Evolutionary conservation across 139 green algal genomes (phyloP), one percentile per base, ranked within the genome.

Genomic region (Diplosphaera chodatii): DNA sequence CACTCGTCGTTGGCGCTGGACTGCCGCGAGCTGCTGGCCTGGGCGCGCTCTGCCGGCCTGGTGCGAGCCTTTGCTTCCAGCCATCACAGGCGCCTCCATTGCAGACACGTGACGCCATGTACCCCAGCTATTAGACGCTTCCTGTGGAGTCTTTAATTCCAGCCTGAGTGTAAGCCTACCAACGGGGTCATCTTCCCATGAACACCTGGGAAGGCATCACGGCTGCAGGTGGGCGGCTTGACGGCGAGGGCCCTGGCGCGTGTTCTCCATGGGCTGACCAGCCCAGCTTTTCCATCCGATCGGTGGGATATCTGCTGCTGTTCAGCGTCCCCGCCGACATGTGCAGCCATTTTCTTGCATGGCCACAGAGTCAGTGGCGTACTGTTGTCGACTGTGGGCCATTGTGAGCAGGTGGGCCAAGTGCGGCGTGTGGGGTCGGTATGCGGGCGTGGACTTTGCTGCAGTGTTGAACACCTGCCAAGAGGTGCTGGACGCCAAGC

Each of bases 231-330:
- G 0, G 56, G 21, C 6, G 62, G 41, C 20, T 66, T 84, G 20
- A 83, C 63, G 18, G 64, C 68, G 10, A 55, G 77, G 16, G 80
- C 79, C 1, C 69, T 93, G 1, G 89, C 89, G 1, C 74, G 88
- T 27, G 80, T 94, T 25, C 65, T 94, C 63, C 86, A 91, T 30
- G 90, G 89, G 0, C 65, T 94, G n/a, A 16, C 63, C 32, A 83
- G 79, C 30, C 82, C 90, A 5, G 86, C 83, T 33, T 88, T 85
- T 59, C 88, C 90, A 0, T 62, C 73, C 0, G 70, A 81, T n/a
- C n/a, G n/a, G n/a, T n/a, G n/a, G n/a, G n/a, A n/a, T n/a, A n/a
- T n/a, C n/a, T n/a, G n/a, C n/a, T n/a, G n/a, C n/a, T n/a, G n/a
- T n/a, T n/a, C n/a, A n/a, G n/a, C n/a, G n/a, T n/a, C n/a, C n/a